Percentiles rank a stretch among this genome's conserved stretches.
Evolutionary conservation across 2,329 filamentous ascomycete genomes (phyloP).

Genomic region (Daldinia sp.): DNA sequence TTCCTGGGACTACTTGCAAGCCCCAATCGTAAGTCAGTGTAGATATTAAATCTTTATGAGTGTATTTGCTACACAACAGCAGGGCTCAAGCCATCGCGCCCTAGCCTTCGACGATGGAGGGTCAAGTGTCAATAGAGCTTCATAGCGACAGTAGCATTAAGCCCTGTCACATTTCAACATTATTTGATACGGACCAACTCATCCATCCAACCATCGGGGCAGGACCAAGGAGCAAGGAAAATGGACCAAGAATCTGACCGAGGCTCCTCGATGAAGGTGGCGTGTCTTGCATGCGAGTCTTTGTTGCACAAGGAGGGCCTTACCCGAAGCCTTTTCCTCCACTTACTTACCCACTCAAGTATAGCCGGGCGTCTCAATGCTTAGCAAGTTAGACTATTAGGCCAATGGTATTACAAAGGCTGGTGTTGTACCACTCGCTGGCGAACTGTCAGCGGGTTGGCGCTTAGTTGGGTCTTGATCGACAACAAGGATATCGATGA

Average conservation of each 20-base stretch:
- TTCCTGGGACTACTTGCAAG: constrained; percentile 4
- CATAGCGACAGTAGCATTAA: constrained; percentile 31
- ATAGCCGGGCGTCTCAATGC: constrained; percentile 37
- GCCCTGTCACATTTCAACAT: constrained; percentile 37
- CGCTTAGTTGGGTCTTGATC: constrained; percentile 43
- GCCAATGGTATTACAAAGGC: constrained; percentile 29
- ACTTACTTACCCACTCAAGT: constrained; percentile 43
- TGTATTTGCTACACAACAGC: constrained; percentile 24
- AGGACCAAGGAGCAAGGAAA: constrained; percentile 26
- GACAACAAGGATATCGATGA: constrained; percentile 43
- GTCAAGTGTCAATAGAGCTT: constrained; percentile 24
- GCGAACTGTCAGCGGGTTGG: constrained; percentile 44
- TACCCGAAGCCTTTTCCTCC: constrained; percentile 47
- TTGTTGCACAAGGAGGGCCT: constrained; percentile 48
- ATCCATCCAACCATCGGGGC: constrained; percentile 30
- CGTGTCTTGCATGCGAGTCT: constrained; percentile 41
- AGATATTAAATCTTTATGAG: constrained; percentile 10
- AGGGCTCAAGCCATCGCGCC: constrained; percentile 33
- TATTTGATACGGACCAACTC: constrained; percentile 32
- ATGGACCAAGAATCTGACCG: constrained; percentile 34
- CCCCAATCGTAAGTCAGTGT: constrained; percentile 1
- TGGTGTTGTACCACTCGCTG: constrained; percentile 32
- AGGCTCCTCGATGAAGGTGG: constrained; percentile 39
- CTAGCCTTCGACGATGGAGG: constrained; percentile 15
- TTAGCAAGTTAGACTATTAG: constrained; percentile 29